A percentile compares a stretch with the other conserved stretches of the same genome.
phyloP scores from a whole-genome alignment of 495 filamentous ascomycete genomes.

The Mytilinidion resinicola region DNA sequence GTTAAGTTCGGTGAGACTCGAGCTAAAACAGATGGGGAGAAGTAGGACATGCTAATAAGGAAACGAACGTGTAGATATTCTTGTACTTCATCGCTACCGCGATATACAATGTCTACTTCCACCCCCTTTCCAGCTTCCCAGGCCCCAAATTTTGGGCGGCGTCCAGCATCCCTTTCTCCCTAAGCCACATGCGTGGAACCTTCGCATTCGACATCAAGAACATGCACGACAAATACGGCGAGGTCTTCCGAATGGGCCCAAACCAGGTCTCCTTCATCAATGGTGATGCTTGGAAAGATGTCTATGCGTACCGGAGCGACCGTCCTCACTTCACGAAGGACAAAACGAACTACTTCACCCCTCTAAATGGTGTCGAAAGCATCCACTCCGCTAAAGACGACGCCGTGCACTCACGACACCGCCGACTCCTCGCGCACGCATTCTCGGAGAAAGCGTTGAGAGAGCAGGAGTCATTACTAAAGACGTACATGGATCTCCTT shows the following conservation, averaged over 20 bases:
- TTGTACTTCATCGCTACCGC: neutral
- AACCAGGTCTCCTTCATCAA: conserved; percentile 30
- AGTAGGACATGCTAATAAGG: conserved; percentile 4
- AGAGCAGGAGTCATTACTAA: conserved; percentile 30
- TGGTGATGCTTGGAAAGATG: conserved; percentile 29
- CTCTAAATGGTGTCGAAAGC: conserved; percentile 6
- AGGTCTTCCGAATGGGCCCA: conserved; percentile 24
- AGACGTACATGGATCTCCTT: conserved; percentile 23
- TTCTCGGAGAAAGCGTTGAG: conserved; percentile 29
- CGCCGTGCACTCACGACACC: conserved; percentile 22
- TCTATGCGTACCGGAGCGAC: conserved; percentile 19
- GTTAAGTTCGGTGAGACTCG: too few species aligned
- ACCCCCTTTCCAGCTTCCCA: conserved; percentile 13
- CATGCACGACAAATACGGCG: conserved; percentile 30
- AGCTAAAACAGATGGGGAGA: too few species aligned
- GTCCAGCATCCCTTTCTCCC: conserved; percentile 15
- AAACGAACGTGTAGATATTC: neutral
- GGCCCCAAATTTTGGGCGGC: conserved; percentile 18
- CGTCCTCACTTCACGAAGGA: conserved; percentile 24
- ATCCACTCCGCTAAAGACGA: conserved; percentile 23
- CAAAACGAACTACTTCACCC: conserved; percentile 20
- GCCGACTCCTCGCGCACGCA: conserved; percentile 18
- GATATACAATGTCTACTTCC: conserved; percentile 13
- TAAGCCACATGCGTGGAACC: conserved; percentile 7
- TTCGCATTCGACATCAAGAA: conserved; percentile 16